Percentiles rank a stretch among this genome's conserved stretches.
Conservation (phyloP, 768 basidiomycete genomes). For the Austroboletus eburneus region DNA sequence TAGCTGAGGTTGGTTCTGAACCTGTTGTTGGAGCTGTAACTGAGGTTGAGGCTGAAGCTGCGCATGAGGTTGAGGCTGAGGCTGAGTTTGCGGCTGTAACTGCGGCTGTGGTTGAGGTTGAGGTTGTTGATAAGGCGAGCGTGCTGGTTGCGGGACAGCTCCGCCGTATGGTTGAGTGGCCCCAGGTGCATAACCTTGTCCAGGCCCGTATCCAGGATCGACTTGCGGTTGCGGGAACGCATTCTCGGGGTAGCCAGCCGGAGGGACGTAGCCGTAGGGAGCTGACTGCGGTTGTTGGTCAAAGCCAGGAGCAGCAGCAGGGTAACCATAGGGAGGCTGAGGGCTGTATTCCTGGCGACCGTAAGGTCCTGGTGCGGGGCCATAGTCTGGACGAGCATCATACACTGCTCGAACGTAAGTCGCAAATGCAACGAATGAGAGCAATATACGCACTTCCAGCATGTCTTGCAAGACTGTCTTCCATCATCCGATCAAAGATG, state of each 20-base stretch:
- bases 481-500: slow-evolving; percentile 93
- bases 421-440: background rate
- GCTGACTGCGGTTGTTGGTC: slow-evolving; percentile 37
- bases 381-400: slow-evolving; percentile 36
- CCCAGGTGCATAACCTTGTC: slow-evolving; percentile 19
- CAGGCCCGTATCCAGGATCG: slow-evolving; percentile 21
- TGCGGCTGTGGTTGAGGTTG: slow-evolving; percentile 20
- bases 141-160: slow-evolving; percentile 24
- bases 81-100: slow-evolving; percentile 25
- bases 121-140: slow-evolving; percentile 30
- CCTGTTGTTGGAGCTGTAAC: slow-evolving; percentile 25
- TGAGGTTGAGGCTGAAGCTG: slow-evolving; percentile 21
- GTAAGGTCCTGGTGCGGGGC: slow-evolving; percentile 22
- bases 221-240: slow-evolving; percentile 25
- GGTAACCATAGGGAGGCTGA: slow-evolving; percentile 47
- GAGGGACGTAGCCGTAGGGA: slow-evolving; percentile 22
- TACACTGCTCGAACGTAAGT: slow-evolving; percentile 41
- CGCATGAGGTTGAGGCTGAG: slow-evolving; percentile 23
- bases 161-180: slow-evolving; percentile 21
- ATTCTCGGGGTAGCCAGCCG: slow-evolving; percentile 23
- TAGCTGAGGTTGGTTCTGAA: slow-evolving; percentile 16
- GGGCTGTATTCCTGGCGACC: slow-evolving; percentile 33
- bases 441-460: slow-evolving; percentile 45
- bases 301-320: slow-evolving; percentile 32
- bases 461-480: slow-evolving; percentile 78